Base-by-base conservation (phyloP, 176 grass and related monocot genomes). In the Elaeis guineensis region DNA sequence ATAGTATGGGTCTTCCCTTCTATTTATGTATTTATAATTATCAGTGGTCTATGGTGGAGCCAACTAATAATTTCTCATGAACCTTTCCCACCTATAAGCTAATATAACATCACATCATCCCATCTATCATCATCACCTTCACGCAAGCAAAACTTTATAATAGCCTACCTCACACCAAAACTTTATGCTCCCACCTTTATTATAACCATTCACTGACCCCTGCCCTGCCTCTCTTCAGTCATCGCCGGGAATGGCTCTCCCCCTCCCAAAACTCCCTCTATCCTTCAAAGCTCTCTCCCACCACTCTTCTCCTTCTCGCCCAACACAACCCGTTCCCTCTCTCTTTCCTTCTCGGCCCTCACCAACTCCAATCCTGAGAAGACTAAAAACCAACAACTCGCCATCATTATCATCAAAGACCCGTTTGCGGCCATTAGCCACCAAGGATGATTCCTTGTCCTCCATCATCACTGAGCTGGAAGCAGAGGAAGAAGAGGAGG, bases 391-490 rank as follows among this genome's bases (percentile, higher is more conserved):
- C 22, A 25, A 49, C 35, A 50, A 2, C 19, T n/a, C 50, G 3
- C 64, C 17, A 17, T 53, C 49, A 23, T 30, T 6, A 6, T 25
- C 50, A 19, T 49, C 49, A 16, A 50, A 49, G 61, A 39, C 19
- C 4, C 32, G 22, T 24, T 2, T 59, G 57, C 23, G 1, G 23
- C 74, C 82, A 55, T 63, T 75, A 19, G 54, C 75, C 59, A 77
- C 61, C 0, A 77, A 69, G 16, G 77, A 68, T 51, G 49, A 67
- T 16, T 54, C 78, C 39, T 55, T 82, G 11, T 79, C 75, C 56
- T 95, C 81, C 64, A 61, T 85, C 73, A 74, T 85, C 60, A 63
- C 62, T 16, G 53, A 68, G 17, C 67, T 95, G 14, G 72, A 59
- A 3, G 52, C 62, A 5, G 75, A 61, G 2, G 53, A 65, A 1